Conservation (phyloP, 2,329 filamentous ascomycete species). For the Chalaropsis thielavioides region DNA sequence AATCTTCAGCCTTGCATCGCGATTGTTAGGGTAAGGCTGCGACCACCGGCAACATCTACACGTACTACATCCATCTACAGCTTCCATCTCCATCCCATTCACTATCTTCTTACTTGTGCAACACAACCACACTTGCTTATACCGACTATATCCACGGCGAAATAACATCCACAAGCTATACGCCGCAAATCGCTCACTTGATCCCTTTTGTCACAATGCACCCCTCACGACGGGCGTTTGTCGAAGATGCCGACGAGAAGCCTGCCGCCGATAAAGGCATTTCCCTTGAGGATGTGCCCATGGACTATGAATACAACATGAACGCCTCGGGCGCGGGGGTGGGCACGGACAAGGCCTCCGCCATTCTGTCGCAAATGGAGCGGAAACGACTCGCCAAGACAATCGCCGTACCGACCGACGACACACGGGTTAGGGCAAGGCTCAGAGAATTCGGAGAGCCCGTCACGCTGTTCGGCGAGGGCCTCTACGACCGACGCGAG, state of each 20-base stretch:
- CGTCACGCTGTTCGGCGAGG: conserved; percentile 87
- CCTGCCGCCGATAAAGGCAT: conserved; percentile 25
- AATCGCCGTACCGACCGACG: conserved; percentile 86
- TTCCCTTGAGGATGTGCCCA: conserved; percentile 37
- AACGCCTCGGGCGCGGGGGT: conserved; percentile 50
- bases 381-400: conserved; percentile 79
- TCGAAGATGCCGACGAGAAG: conserved; percentile 63
- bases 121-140: not conserved
- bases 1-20: not conserved
- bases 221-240: conserved; percentile 81
- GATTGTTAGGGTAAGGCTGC: not conserved
- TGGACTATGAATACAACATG: conserved; percentile 75
- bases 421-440: conserved; percentile 65
- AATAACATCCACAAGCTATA: not conserved
- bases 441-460: conserved; percentile 84
- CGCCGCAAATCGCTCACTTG: not conserved
- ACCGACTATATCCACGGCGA: not conserved
- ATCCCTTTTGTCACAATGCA: conserved; percentile 45
- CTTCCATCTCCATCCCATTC: not conserved
- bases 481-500: conserved; percentile 70
- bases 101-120: not conserved
- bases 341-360: conserved; percentile 67
- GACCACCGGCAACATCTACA: too few relatives aligned
- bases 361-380: conserved; percentile 75
- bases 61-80: not conserved